Evolutionary conservation across 2,329 filamentous ascomycete species (phyloP).

Genomic region (Microdochium bolleyi): DNA sequence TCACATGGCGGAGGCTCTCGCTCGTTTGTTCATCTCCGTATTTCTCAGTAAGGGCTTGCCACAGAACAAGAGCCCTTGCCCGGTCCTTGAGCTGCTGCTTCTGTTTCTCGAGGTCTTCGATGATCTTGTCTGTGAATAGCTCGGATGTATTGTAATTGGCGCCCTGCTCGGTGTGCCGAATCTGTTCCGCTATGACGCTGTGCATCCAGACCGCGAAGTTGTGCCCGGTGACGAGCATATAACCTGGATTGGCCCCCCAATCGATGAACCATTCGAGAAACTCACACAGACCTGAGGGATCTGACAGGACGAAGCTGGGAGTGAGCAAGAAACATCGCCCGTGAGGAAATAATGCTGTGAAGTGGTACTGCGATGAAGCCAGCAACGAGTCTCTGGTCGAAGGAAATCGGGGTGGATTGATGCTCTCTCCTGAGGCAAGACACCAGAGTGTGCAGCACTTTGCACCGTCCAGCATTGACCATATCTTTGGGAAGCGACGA

Average conservation of each 20-base stretch:
- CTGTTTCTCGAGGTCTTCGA: constrained; percentile 4
- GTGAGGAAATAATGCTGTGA: constrained; percentile 34
- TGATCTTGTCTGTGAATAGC: constrained; percentile 1
- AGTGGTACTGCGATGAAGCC: constrained; percentile 21
- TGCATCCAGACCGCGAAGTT: constrained; percentile 25
- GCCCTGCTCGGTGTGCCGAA: constrained; percentile 10
- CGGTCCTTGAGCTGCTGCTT: constrained; percentile 11
- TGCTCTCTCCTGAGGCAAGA: constrained; percentile 14
- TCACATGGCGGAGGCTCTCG: constrained; percentile 25
- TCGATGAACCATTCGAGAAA: constrained; percentile 31
- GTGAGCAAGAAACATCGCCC: constrained; percentile 38
- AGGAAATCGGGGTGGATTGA: constrained; percentile 18
- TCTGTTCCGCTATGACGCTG: constrained; percentile 25
- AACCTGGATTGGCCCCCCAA: constrained; percentile 10
- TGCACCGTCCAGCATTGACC: constrained; percentile 12
- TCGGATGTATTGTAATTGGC: constrained; percentile 2
- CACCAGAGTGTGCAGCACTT: constrained; percentile 18
- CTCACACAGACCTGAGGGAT: constrained; percentile 27
- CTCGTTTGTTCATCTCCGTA: constrained; percentile 22
- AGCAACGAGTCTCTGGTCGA: constrained; percentile 12
- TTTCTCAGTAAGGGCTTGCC: constrained; percentile 16
- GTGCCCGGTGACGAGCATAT: constrained; percentile 25
- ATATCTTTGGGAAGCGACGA: constrained; percentile 16
- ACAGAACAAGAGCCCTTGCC: constrained; percentile 11
- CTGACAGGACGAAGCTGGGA: constrained; percentile 39